Percentiles rank a stretch among this genome's conserved stretches.
Evolutionary conservation across 495 filamentous ascomycete genomes (phyloP).

Genomic region (Chaetomium cochliodes): DNA sequence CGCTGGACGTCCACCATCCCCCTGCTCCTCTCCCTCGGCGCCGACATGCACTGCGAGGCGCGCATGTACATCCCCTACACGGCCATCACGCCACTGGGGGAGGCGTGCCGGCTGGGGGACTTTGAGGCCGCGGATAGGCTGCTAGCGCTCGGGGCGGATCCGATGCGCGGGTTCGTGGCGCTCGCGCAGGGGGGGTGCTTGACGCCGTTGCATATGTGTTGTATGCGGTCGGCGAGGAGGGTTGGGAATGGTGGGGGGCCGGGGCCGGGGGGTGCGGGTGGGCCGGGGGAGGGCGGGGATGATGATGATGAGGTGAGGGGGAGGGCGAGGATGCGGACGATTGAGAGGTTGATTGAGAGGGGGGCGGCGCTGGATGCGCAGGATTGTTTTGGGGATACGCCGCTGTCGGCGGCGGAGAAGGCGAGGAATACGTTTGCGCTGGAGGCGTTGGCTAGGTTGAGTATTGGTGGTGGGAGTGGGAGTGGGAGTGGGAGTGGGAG

Average conservation of each 20-base stretch:
- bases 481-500: background rate
- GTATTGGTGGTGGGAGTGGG: constrained; percentile 17
- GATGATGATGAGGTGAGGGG: constrained; percentile 19
- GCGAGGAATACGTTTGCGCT: constrained; percentile 26
- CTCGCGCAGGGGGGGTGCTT: constrained; percentile 22
- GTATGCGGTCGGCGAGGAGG: constrained; percentile 31
- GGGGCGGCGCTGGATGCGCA: constrained; percentile 34
- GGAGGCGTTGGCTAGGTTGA: constrained; percentile 18
- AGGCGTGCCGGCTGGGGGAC: constrained; percentile 38
- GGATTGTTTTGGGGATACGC: constrained; percentile 36
- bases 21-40: constrained; percentile 36
- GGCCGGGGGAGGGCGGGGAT: constrained; percentile 11
- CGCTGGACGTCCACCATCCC: constrained; percentile 36
- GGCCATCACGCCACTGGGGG: constrained; percentile 38
- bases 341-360: constrained; percentile 31
- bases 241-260: background rate
- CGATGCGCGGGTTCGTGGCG: constrained; percentile 30
- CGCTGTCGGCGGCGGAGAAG: constrained; percentile 34
- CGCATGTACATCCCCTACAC: constrained; percentile 38
- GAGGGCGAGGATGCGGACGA: constrained; percentile 24
- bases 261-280: background rate
- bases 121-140: constrained; percentile 36
- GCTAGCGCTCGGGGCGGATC: constrained; percentile 37
- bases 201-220: constrained; percentile 36
- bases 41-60: constrained; percentile 34